Percentiles rank a stretch among this genome's conserved stretches.
phyloP scores from a whole-genome alignment of 2,329 filamentous ascomycete species.

The Knufia petricola region DNA sequence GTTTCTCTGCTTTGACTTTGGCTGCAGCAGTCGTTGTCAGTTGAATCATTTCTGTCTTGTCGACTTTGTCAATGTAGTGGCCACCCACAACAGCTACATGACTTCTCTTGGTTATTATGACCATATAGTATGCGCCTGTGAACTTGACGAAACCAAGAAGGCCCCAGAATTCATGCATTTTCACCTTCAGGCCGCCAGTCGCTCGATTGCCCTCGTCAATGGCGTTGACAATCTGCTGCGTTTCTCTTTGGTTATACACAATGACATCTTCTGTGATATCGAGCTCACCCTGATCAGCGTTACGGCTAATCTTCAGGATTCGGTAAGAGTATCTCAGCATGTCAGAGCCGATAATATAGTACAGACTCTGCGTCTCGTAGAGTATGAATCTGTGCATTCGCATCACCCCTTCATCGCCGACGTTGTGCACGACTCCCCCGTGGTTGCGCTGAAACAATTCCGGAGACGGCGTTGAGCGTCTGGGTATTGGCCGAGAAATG shows the following conservation, averaged over 20 bases:
- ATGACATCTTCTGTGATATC: conserved; percentile 89
- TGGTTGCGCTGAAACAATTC: conserved; percentile 31
- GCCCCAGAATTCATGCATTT: conserved; percentile 78
- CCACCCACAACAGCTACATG: conserved; percentile 94
- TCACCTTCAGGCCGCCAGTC: conserved; percentile 79
- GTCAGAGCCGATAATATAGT: conserved; percentile 90
- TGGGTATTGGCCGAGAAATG: conserved; percentile 37
- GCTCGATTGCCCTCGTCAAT: conserved; percentile 92
- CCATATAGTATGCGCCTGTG: conserved; percentile 93
- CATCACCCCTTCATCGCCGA: conserved; percentile 35
- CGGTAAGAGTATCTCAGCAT: conserved; percentile 80
- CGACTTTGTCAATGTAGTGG: conserved; percentile 91
- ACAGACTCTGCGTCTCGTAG: conserved; percentile 87
- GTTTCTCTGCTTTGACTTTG: conserved; percentile 67
- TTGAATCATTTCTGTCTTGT: conserved; percentile 87
- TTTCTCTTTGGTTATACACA: conserved; percentile 83
- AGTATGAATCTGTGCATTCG: conserved; percentile 95
- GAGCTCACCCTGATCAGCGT: conserved; percentile 66
- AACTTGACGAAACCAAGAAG: conserved; percentile 92
- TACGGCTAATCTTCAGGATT: conserved; percentile 90
- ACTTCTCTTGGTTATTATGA: conserved; percentile 89
- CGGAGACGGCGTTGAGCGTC: conserved; percentile 30
- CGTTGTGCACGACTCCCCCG: conserved; percentile 28
- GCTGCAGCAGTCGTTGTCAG: conserved; percentile 61
- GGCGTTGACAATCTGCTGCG: conserved; percentile 83